phyloP scores from a whole-genome alignment of 345 rosid species.

The Pistacia integerrima region DNA sequence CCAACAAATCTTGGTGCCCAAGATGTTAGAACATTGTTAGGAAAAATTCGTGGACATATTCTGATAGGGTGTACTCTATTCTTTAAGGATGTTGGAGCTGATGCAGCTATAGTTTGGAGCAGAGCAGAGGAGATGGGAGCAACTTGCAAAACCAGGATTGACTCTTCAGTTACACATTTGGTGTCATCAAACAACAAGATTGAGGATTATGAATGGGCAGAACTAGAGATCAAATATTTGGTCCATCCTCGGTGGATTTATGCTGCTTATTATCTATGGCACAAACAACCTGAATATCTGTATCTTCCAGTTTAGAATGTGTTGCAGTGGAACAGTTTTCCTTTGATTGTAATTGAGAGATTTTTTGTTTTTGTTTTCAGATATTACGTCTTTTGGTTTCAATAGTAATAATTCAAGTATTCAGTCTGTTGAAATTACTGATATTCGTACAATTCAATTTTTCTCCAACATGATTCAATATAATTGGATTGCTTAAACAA shows the following conservation, averaged over 20 bases:
- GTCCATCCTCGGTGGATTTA: slow-evolving; percentile 1
- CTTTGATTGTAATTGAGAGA: too few species aligned
- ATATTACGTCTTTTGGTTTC: too few species aligned
- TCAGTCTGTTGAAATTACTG: too few species aligned
- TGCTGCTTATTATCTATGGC: slow-evolving; percentile 2
- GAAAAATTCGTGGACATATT: neutral
- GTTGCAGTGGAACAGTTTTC: too few species aligned
- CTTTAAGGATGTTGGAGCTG: neutral
- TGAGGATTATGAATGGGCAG: neutral
- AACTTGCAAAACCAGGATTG: neutral
- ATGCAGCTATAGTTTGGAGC: neutral
- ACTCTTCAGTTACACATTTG: slow-evolving; percentile 17
- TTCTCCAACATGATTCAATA: too few species aligned
- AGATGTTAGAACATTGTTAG: slow-evolving; percentile 9
- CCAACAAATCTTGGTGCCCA: neutral
- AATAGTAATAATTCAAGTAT: too few species aligned
- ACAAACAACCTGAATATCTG: neutral
- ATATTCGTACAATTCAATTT: too few species aligned
- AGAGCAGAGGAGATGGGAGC: slow-evolving; percentile 17
- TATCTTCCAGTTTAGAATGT: neutral
- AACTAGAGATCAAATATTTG: neutral
- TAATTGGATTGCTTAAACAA: too few species aligned
- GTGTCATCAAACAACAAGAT: neutral
- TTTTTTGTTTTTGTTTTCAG: too few species aligned
- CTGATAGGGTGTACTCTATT: slow-evolving; percentile 3